Evolutionary conservation across 352 stramenopile species (phyloP), one percentile per base, ranked within the genome.

Genomic region (Albugo candida): DNA sequence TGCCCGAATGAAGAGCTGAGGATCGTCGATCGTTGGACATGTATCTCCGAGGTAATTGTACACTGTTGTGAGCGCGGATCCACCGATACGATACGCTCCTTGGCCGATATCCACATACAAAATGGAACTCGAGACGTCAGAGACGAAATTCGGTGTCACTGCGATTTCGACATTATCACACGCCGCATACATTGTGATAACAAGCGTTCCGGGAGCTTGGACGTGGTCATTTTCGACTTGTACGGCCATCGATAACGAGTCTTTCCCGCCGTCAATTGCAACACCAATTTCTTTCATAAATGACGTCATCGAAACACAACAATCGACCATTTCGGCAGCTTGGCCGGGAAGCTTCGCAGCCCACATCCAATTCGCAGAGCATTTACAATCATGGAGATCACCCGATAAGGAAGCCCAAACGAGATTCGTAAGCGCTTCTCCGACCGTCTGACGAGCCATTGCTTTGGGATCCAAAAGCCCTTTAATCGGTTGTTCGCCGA

Each of bases 351-450:
- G 80, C 72, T 99, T 99, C 21, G 94, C 94, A 5, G 96, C 94
- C 75, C 96, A 99, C 95, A 99, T 99, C 95, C 95, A 99, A 72
- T 99, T 99, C 37, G 87, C 92, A 55, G 85, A 96, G 45, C 88
- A 93, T 70, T 99, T 98, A 66, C 96, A 93, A 63, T 99, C 93
- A 24, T 89, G 67, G n/a, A 98, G 77, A 11, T 76, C 81, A 54
- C 92, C 81, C 5, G 62, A 59, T 11, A 92, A 67, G 50, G 78
- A 84, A 0, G 95, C 96, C 83, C 92, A 99, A 56, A 98, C 92
- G 38, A 99, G 65, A 74, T 99, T 99, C 2, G 95, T 99, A 45
- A 99, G 77, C 39, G 95, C 87, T 63, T 99, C 96, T 18, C 88
- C 94, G 12, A 99, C 91, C 51, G 76, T 96, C 74, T 98, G 72